phyloP scores from a whole-genome alignment of 768 basidiomycete species.

The Suillus hirtellus region DNA sequence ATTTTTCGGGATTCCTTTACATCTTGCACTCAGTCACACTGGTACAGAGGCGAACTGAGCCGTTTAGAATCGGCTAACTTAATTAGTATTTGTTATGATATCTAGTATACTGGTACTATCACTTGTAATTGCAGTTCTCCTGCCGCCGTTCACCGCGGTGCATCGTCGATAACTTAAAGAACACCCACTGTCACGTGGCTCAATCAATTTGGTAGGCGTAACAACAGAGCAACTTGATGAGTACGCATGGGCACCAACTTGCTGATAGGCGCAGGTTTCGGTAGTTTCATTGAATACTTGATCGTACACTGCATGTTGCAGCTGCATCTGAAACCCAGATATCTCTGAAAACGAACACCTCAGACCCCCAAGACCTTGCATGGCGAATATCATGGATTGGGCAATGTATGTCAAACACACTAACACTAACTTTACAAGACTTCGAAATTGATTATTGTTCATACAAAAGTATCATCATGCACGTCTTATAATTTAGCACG shows the following conservation, averaged over 20 bases:
- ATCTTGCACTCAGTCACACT: not conserved
- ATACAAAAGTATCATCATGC: not conserved
- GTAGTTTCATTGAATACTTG: not conserved
- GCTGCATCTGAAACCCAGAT: not conserved
- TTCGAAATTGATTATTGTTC: not conserved
- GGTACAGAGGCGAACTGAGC: not conserved
- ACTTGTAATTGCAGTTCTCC: not conserved
- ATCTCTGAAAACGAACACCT: not conserved
- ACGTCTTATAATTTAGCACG: not conserved
- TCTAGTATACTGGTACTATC: not conserved
- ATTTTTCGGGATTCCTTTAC: not conserved
- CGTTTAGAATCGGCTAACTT: not conserved
- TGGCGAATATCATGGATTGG: not conserved
- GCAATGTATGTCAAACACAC: not conserved
- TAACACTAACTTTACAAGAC: not conserved
- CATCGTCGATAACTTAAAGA: not conserved
- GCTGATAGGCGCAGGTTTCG: not conserved
- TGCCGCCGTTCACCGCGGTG: not conserved
- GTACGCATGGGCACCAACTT: not conserved
- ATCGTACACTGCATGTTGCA: not conserved
- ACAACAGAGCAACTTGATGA: not conserved
- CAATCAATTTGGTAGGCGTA: not conserved
- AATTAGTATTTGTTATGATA: not conserved
- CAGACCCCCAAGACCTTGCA: not conserved
- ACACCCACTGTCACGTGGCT: not conserved